Evolutionary conservation across 495 filamentous ascomycete species (phyloP).

Genomic region (Daldinia loculata): DNA sequence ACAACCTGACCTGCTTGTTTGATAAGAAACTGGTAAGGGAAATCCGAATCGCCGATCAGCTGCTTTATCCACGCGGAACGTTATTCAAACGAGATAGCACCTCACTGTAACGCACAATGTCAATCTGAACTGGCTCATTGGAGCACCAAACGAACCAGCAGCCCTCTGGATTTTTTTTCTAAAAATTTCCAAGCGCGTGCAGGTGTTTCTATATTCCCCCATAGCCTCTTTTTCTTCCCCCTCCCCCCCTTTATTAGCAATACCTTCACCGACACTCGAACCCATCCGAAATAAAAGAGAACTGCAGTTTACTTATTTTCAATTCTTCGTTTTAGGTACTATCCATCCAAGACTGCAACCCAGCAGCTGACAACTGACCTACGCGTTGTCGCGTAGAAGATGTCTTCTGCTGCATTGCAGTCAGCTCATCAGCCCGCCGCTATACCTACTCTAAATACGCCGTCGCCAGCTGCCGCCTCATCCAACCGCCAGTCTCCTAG

Average conservation of each 20-base stretch:
- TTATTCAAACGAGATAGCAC: conserved; percentile 38
- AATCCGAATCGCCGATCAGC: conserved; percentile 39
- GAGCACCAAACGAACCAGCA: conserved; percentile 45
- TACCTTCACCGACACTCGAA: conserved; percentile 22
- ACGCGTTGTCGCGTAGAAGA: conserved; percentile 50
- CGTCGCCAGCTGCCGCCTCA: conserved; percentile 55
- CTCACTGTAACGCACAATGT: conserved; percentile 40
- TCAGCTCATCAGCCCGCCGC: conserved; percentile 60
- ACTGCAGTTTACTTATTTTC: not conserved
- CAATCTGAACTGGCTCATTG: conserved; percentile 44
- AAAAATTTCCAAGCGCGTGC: conserved; percentile 20
- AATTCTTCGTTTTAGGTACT: conserved; percentile 17
- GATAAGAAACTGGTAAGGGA: conserved; percentile 33
- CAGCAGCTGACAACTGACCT: conserved; percentile 16
- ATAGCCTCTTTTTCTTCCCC: conserved; percentile 2
- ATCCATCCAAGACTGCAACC: conserved; percentile 8
- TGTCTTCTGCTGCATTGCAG: conserved; percentile 68
- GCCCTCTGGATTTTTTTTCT: conserved; percentile 35
- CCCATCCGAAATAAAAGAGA: conserved; percentile 7
- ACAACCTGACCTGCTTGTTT: conserved; percentile 25
- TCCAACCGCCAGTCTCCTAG: conserved; percentile 54
- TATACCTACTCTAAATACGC: conserved; percentile 55
- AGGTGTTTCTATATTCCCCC: conserved; percentile 24
- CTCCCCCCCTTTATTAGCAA: conserved; percentile 12
- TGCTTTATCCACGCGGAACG: conserved; percentile 40